Conservation (phyloP, 129 eudicot species). For the Centaurea solstitialis region DNA sequence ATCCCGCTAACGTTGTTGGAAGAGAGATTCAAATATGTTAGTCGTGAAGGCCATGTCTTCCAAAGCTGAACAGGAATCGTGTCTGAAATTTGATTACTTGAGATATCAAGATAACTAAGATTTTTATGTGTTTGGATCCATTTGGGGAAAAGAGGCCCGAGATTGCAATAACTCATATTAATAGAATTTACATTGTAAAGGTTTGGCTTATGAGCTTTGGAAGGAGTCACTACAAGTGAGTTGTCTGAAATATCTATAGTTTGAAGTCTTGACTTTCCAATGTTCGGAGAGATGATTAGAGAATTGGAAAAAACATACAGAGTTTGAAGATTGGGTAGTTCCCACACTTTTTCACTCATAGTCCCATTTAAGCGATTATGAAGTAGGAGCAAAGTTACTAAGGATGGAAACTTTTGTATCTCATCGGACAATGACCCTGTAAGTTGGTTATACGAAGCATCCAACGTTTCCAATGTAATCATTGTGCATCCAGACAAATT, state of each 20-base stretch:
- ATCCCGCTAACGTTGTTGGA: no score
- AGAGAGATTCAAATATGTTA: no score
- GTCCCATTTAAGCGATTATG: constrained; percentile 3
- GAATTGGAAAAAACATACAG: constrained; percentile 9
- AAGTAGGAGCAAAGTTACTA: neutral
- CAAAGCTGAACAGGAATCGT: no score
- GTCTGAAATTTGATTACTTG: constrained; percentile 5
- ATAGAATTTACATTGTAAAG: no score
- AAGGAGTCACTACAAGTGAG: neutral
- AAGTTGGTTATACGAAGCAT: neutral
- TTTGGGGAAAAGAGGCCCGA: no score
- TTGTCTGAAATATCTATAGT: constrained; percentile 12
- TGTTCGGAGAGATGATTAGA: neutral
- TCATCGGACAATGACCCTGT: constrained; percentile 2
- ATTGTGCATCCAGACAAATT: constrained; percentile 18
- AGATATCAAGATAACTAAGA: constrained; percentile 1
- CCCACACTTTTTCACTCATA: constrained; percentile 21
- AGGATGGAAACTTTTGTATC: constrained; percentile 16
- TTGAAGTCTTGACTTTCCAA: constrained; percentile 9
- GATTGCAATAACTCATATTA: no score
- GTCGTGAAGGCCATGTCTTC: no score
- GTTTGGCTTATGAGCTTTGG: neutral
- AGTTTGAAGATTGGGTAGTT: constrained; percentile 10
- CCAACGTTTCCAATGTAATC: neutral
- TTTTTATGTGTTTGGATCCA: constrained; percentile 43